A percentile compares a stretch with the other conserved stretches of the same genome.
Conservation (phyloP, 148 eudicot genomes). For the Persicaria tinctoria region DNA sequence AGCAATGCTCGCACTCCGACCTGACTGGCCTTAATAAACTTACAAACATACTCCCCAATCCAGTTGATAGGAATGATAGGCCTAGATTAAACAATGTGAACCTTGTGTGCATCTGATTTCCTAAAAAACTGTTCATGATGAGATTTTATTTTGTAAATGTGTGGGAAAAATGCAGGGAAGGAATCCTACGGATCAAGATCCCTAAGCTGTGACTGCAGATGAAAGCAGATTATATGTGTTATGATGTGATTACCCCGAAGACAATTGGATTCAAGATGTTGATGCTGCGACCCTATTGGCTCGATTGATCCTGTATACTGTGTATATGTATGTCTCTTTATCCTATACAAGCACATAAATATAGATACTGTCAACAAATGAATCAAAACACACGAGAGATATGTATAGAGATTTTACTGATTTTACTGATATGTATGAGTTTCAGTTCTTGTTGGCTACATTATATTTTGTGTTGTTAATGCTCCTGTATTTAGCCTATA, state of each 20-base stretch:
- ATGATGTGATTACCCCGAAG: neutral
- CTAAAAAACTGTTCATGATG: neutral
- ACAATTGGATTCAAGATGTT: neutral
- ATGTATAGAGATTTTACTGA: no score
- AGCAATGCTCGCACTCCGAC: neutral
- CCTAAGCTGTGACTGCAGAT: constrained; percentile 30
- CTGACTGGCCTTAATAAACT: neutral
- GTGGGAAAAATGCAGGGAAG: constrained; percentile 46
- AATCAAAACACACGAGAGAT: no score
- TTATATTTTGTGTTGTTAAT: no score
- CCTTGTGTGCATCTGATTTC: neutral
- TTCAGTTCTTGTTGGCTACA: no score
- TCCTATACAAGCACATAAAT: neutral
- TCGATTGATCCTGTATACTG: neutral
- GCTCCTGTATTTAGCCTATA: no score
- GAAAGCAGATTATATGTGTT: neutral
- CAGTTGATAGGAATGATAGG: no score
- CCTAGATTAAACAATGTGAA: neutral
- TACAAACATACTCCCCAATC: no score
- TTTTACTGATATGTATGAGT: no score
- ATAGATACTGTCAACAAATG: no score
- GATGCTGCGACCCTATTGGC: neutral
- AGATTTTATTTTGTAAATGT: neutral
- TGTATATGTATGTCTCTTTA: constrained; percentile 1
- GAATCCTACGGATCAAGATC: constrained; percentile 49